Evolutionary conservation across 108 stramenopile genomes (phyloP).

Genomic region (Seminavis robusta): DNA sequence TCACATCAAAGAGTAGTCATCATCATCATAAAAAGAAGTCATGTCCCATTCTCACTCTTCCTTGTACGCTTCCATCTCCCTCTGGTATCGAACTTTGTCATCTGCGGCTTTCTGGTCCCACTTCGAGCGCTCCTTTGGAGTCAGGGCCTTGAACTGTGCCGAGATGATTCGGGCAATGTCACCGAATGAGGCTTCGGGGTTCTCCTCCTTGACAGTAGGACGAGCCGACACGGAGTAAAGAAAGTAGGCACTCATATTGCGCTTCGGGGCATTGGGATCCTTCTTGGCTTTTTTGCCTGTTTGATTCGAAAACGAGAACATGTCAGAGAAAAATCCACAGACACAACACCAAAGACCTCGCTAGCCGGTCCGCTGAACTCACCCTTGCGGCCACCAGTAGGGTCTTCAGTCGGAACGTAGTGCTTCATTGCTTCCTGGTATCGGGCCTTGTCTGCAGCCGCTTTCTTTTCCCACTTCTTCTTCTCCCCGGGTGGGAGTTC

Average conservation of each 20-base stretch:
- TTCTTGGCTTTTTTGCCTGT: conserved; percentile 56
- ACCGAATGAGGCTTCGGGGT: conserved; percentile 72
- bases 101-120: conserved; percentile 71
- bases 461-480: conserved; percentile 76
- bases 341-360: no score
- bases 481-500: conserved; percentile 60
- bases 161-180: conserved; percentile 73
- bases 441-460: conserved; percentile 76
- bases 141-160: conserved; percentile 66
- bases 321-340: no score
- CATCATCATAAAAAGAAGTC: no score
- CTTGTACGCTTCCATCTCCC: conserved; percentile 52
- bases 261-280: conserved; percentile 77
- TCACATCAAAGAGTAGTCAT: no score
- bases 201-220: conserved; percentile 59
- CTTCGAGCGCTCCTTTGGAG: conserved; percentile 48
- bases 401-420: conserved; percentile 73
- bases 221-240: conserved; percentile 67
- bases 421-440: conserved; percentile 83
- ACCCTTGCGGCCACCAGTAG: conserved; percentile 34
- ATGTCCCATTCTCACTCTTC: no score
- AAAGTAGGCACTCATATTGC: conserved; percentile 76
- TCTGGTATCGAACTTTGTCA: conserved; percentile 64
- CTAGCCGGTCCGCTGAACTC: no score
- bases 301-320: no score